Conservation (phyloP, 2,329 filamentous ascomycete species). For the Fusarium drepaniforme region DNA sequence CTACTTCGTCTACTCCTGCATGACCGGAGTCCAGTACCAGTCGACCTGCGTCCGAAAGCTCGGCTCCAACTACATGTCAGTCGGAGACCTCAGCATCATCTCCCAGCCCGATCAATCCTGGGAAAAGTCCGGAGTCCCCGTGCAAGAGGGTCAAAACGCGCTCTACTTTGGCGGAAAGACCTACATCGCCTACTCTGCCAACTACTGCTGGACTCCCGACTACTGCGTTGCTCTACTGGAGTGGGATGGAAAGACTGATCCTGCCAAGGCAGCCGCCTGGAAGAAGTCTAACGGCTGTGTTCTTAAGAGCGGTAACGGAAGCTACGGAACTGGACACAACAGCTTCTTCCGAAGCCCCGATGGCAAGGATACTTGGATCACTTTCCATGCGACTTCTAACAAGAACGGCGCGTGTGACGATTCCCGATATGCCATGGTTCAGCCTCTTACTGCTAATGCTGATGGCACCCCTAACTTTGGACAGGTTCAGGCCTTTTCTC, state of each 20-base stretch:
- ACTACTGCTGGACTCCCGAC: conserved; percentile 66
- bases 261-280: conserved; percentile 59
- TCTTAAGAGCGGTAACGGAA: conserved; percentile 65
- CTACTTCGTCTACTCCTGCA: conserved; percentile 68
- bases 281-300: conserved; percentile 63
- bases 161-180: conserved; percentile 66
- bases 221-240: conserved; percentile 67
- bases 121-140: conserved; percentile 62
- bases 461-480: conserved; percentile 68
- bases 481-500: conserved; percentile 35
- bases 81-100: conserved; percentile 60
- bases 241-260: conserved; percentile 64
- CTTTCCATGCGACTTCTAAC: conserved; percentile 66
- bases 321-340: conserved; percentile 69
- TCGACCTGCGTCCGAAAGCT: conserved; percentile 55
- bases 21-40: conserved; percentile 55
- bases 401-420: conserved; percentile 64
- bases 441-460: conserved; percentile 61
- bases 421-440: conserved; percentile 65
- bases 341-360: conserved; percentile 70
- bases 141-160: conserved; percentile 67
- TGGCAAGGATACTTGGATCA: conserved; percentile 65
- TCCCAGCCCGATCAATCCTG: conserved; percentile 63
- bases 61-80: conserved; percentile 54
- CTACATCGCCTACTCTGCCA: conserved; percentile 66